Conservation (phyloP, 306 rosid species). For the Rosa persica region DNA sequence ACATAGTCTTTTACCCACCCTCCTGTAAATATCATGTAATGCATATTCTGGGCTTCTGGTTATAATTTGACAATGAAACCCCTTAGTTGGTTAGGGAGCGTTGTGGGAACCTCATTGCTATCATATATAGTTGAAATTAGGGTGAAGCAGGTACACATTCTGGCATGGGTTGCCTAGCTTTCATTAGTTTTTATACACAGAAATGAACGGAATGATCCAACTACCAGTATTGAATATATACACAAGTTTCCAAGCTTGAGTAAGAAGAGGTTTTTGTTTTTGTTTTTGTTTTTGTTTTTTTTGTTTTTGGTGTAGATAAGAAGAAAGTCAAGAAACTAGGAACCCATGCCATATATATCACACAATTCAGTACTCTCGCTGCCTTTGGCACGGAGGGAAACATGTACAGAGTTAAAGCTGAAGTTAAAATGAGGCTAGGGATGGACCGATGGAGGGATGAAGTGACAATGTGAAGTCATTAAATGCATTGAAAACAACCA, state of each 20-base stretch:
- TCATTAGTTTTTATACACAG: not conserved
- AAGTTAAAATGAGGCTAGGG: not conserved
- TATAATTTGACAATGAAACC: not conserved
- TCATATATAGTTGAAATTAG: not conserved
- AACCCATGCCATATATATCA: not conserved
- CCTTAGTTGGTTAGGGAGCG: not conserved
- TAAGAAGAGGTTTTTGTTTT: not conserved
- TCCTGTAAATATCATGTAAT: not conserved
- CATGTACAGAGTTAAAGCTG: not conserved
- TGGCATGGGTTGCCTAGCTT: not conserved
- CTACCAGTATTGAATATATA: not conserved
- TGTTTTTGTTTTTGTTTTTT: too few relatives aligned
- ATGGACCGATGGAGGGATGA: constrained; percentile 2
- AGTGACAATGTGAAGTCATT: not conserved
- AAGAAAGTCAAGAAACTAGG: not conserved
- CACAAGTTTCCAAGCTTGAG: not conserved
- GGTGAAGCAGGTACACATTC: not conserved
- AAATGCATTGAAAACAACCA: not conserved
- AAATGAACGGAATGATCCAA: not conserved
- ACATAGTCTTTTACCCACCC: not conserved
- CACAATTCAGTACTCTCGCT: not conserved
- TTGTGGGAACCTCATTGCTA: not conserved
- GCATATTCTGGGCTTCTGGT: not conserved
- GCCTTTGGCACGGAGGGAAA: not conserved
- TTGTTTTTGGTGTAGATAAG: not conserved